Conservation (phyloP, 2,329 filamentous ascomycete genomes). For the Ophiostoma ulmi region DNA sequence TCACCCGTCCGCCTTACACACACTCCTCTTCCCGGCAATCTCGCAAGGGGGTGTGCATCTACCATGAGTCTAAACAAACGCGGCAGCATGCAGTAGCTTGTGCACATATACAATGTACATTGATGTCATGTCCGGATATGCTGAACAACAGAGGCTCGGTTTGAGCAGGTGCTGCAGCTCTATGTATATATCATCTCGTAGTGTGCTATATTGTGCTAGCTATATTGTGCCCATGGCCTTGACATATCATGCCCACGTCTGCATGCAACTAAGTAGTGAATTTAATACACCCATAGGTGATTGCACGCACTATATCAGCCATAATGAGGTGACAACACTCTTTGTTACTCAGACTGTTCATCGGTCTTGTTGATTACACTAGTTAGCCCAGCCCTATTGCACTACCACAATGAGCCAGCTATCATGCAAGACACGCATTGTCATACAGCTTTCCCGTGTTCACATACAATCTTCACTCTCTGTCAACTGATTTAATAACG, state of each 20-base stretch:
- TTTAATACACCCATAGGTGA: background rate
- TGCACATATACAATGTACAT: conserved; percentile 13
- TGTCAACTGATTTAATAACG: background rate
- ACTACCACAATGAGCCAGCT: background rate
- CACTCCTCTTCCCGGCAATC: conserved; percentile 12
- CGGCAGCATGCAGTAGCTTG: conserved; percentile 13
- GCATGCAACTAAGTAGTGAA: background rate
- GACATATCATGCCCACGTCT: background rate
- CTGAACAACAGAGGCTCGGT: background rate
- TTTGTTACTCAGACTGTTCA: too few relatives aligned
- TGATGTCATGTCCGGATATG: background rate
- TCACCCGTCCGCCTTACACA: conserved; percentile 7
- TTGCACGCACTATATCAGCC: background rate
- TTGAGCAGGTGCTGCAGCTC: background rate
- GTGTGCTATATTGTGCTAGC: too few relatives aligned
- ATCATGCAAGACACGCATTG: background rate
- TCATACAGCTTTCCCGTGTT: background rate
- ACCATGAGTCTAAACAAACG: conserved; percentile 5
- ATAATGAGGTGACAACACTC: too few relatives aligned
- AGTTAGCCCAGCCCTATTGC: background rate
- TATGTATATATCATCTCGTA: background rate
- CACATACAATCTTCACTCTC: background rate
- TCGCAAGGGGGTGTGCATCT: conserved; percentile 8
- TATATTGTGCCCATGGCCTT: background rate
- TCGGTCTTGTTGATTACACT: background rate